A percentile compares a stretch with the other conserved stretches of the same genome.
phyloP scores from a whole-genome alignment of 1,284 basidiomycete genomes.

The Neonothopanus nambi region DNA sequence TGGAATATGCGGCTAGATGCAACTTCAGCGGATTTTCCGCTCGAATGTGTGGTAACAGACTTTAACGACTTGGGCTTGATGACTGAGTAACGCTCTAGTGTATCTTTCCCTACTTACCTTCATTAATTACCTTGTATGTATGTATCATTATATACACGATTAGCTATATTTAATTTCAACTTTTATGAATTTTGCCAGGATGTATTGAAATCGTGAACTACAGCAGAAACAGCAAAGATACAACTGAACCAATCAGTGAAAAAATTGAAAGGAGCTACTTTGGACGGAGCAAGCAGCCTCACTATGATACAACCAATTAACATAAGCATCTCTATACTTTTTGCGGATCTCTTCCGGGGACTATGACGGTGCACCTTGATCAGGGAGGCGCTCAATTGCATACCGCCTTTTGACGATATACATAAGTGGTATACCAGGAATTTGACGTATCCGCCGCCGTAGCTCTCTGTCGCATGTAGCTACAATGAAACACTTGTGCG shows the following conservation, averaged over 20 bases:
- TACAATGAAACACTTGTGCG: constrained; percentile 96
- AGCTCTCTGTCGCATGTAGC: constrained; percentile 98
- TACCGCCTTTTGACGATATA: constrained; percentile 91
- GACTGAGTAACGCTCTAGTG: too few species aligned
- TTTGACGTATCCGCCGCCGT: constrained; percentile 87
- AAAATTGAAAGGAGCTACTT: background rate
- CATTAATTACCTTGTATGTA: background rate
- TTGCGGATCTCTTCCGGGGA: too few species aligned
- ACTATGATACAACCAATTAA: constrained; percentile 6
- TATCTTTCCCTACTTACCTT: too few species aligned
- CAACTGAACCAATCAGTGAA: background rate
- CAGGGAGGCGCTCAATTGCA: constrained; percentile 90
- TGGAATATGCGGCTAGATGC: constrained; percentile 9
- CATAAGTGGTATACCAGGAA: constrained; percentile 95
- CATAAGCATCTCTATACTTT: too few species aligned
- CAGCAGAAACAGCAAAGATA: background rate
- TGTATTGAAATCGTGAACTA: background rate
- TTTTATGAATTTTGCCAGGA: background rate
- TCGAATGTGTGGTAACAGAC: too few species aligned
- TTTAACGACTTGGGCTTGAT: too few species aligned
- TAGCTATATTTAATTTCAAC: too few species aligned
- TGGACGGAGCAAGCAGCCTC: background rate
- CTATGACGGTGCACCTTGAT: constrained; percentile 76
- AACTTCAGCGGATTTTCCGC: background rate
- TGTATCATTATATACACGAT: background rate